Conservation (phyloP, 495 filamentous ascomycete genomes). For the Ramalina intermedia region DNA sequence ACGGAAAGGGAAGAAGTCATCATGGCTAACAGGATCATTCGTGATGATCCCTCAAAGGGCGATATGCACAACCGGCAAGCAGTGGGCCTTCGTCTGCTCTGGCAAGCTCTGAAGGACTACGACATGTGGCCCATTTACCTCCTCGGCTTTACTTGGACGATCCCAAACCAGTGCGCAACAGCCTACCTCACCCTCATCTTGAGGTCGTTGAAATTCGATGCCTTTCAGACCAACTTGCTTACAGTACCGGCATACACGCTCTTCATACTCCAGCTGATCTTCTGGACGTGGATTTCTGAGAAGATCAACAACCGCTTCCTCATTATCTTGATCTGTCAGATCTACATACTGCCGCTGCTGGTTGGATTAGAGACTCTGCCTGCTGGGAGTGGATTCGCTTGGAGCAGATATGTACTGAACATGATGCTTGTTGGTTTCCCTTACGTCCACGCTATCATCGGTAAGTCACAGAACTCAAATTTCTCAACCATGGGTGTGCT, state of each 20-base stretch:
- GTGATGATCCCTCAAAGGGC: conserved; percentile 57
- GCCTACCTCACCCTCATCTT: conserved; percentile 51
- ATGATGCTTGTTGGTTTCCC: conserved; percentile 16
- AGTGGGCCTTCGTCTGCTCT: conserved; percentile 41
- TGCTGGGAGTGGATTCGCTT: background rate
- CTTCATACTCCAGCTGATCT: conserved; percentile 29
- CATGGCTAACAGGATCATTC: conserved; percentile 57
- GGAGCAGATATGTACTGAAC: conserved; percentile 7
- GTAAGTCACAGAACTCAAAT: background rate
- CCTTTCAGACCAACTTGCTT: conserved; percentile 54
- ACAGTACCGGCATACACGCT: conserved; percentile 45
- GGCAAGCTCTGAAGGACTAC: conserved; percentile 45
- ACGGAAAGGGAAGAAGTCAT: conserved; percentile 47
- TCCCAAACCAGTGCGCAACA: conserved; percentile 36
- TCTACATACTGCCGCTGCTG: conserved; percentile 44
- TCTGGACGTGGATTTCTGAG: conserved; percentile 45
- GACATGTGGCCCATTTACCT: conserved; percentile 62
- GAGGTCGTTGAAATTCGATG: conserved; percentile 44
- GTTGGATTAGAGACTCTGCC: conserved; percentile 34
- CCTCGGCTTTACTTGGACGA: conserved; percentile 41
- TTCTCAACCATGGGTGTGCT: no score
- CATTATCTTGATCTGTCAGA: conserved; percentile 32
- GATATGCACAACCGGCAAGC: conserved; percentile 47
- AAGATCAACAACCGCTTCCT: conserved; percentile 40
- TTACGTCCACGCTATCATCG: conserved; percentile 21